phyloP scores from a whole-genome alignment of 2,329 filamentous ascomycete species.

The Pseudodiploospora longispora region DNA sequence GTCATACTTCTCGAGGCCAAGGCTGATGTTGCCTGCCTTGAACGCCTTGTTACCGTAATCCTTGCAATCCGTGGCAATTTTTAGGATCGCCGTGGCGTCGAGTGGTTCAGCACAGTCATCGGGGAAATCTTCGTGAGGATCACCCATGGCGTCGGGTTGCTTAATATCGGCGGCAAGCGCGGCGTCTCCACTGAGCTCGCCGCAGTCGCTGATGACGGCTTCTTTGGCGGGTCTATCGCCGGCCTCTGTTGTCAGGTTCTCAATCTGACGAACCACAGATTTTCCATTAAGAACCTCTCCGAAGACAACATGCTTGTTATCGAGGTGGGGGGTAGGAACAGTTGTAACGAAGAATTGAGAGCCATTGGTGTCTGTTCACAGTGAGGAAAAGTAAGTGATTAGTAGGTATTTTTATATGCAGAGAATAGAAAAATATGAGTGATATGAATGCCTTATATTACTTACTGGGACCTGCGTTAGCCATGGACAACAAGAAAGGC shows the following conservation, averaged over 20 bases:
- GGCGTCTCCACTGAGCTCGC: constrained; percentile 68
- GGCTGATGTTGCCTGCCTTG: constrained; percentile 62
- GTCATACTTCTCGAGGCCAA: constrained; percentile 85
- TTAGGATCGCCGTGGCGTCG: constrained; percentile 59
- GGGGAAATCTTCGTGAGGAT: constrained; percentile 92
- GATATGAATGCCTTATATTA: constrained; percentile 7
- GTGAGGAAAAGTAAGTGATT: constrained; percentile 5
- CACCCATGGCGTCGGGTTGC: constrained; percentile 70
- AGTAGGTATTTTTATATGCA: neutral
- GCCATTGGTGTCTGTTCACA: constrained; percentile 69
- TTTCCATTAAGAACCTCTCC: constrained; percentile 91
- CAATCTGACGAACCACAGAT: constrained; percentile 80
- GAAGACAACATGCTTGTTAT: constrained; percentile 96
- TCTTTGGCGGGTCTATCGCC: constrained; percentile 73
- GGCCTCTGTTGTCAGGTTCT: constrained; percentile 67
- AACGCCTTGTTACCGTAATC: constrained; percentile 88
- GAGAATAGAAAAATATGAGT: neutral
- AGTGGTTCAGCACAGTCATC: constrained; percentile 67
- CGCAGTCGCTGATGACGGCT: constrained; percentile 72
- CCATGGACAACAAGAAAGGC: constrained; percentile 94
- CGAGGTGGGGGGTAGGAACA: constrained; percentile 86
- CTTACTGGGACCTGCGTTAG: constrained; percentile 85
- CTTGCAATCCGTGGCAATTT: constrained; percentile 80
- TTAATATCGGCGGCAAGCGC: constrained; percentile 60
- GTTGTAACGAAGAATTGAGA: constrained; percentile 98